phyloP scores from a whole-genome alignment of 176 grass and related monocot genomes.

The Carex cristatella region DNA sequence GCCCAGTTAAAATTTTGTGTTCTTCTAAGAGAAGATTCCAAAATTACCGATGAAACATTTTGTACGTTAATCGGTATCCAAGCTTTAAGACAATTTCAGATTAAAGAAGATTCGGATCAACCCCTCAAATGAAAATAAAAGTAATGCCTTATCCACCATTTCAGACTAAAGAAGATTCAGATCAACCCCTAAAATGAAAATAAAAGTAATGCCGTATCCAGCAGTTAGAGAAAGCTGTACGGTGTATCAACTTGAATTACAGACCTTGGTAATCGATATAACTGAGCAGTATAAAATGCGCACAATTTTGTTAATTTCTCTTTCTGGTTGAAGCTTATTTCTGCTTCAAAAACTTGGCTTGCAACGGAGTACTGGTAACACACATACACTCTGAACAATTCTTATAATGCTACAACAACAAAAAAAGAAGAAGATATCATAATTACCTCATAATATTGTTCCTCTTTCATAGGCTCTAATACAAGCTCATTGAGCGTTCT shows the following conservation, averaged over 20 bases:
- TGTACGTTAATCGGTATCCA: no score
- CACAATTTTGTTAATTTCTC: background rate
- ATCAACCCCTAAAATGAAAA: background rate
- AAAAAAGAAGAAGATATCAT: background rate
- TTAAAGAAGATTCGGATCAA: no score
- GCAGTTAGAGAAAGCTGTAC: background rate
- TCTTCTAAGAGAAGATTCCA: background rate
- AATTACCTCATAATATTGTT: slow-evolving; percentile 86
- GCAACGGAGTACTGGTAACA: background rate
- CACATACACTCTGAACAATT: background rate
- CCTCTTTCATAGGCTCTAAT: slow-evolving; percentile 81
- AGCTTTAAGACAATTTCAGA: background rate
- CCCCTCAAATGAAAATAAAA: no score
- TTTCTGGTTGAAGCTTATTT: background rate
- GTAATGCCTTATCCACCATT: no score
- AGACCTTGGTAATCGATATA: background rate
- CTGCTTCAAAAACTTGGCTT: background rate
- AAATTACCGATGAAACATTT: background rate
- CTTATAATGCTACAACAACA: background rate
- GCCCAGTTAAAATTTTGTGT: background rate
- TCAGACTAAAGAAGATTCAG: background rate
- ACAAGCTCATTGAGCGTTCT: slow-evolving; percentile 83
- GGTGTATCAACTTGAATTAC: background rate
- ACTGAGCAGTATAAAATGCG: background rate
- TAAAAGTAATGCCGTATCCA: background rate